A percentile compares a stretch with the other conserved stretches of the same genome.
phyloP scores from a whole-genome alignment of 2,329 filamentous ascomycete species.

The Hawksworthiomyces lignivorus region DNA sequence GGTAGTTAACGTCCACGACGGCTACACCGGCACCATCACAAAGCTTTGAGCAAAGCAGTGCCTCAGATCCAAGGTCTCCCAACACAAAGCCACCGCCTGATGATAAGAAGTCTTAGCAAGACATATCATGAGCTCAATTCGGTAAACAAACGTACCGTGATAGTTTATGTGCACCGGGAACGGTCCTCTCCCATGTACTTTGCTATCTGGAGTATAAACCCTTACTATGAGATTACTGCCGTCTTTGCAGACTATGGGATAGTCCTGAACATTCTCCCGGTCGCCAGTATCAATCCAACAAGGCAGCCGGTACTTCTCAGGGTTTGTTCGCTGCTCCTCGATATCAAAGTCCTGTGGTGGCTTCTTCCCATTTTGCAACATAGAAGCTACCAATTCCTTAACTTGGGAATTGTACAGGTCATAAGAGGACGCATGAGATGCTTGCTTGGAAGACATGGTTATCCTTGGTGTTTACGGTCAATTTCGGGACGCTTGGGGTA shows the following conservation, averaged over 20 bases:
- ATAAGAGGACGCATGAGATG: neutral
- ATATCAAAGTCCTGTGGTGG: neutral
- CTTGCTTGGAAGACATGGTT: neutral
- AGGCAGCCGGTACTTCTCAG: neutral
- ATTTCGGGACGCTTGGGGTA: too few relatives aligned
- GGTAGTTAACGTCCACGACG: neutral
- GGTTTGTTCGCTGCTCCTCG: neutral
- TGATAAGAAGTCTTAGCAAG: too few relatives aligned
- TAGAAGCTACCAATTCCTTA: neutral
- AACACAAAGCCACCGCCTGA: too few relatives aligned
- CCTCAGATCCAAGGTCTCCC: neutral
- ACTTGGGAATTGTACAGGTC: neutral
- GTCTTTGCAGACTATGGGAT: neutral
- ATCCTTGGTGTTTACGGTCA: neutral
- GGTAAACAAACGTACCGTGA: neutral
- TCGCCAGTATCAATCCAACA: neutral
- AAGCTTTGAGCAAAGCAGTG: neutral
- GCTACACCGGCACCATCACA: neutral
- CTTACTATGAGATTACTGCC: neutral
- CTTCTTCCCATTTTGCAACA: neutral
- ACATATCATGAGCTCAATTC: too few relatives aligned
- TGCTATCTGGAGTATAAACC: neutral
- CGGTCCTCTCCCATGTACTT: neutral
- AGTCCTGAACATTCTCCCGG: neutral
- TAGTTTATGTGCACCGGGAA: neutral